A percentile compares a stretch with the other conserved stretches of the same genome.
phyloP scores from a whole-genome alignment of 345 rosid genomes.

The Pelargonium nanum region DNA sequence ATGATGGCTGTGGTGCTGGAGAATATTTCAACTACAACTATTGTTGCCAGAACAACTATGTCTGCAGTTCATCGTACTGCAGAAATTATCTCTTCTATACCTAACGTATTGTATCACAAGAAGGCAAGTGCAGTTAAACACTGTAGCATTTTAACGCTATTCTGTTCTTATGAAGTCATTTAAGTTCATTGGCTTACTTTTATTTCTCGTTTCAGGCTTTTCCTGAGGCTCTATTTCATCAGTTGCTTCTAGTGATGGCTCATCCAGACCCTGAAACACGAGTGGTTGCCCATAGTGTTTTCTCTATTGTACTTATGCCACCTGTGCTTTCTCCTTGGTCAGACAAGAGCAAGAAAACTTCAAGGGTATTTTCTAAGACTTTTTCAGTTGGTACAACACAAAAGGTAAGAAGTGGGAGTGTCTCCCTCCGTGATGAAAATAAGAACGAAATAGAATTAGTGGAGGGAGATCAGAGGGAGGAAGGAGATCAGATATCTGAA shows the following conservation, averaged over 20 bases:
- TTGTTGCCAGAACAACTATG: constrained; percentile 58
- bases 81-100: constrained; percentile 52
- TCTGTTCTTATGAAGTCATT: constrained; percentile 7
- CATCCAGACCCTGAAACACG: constrained; percentile 72
- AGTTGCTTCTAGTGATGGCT: constrained; percentile 71
- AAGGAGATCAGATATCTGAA: constrained; percentile 22
- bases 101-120: constrained; percentile 61
- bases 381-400: constrained; percentile 16
- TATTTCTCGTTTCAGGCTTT: constrained; percentile 50
- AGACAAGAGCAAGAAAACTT: constrained; percentile 9
- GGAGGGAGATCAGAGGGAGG: constrained; percentile 25
- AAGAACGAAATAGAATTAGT: constrained; percentile 23
- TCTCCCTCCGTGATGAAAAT: constrained; percentile 33
- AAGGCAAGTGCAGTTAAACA: constrained; percentile 38
- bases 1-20: constrained; percentile 73
- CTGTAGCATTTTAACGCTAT: not conserved
- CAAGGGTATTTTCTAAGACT: constrained; percentile 24
- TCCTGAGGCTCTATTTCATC: constrained; percentile 87
- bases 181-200: constrained; percentile 8
- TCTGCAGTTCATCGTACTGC: constrained; percentile 59
- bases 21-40: constrained; percentile 42
- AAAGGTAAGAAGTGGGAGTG: constrained; percentile 23
- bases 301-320: constrained; percentile 66
- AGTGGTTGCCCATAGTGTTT: constrained; percentile 61
- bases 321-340: constrained; percentile 34